Evolutionary conservation across 805 yeast species (phyloP), one percentile per base, ranked within the genome.

Genomic region (Blastobotrys mokoenaii): DNA sequence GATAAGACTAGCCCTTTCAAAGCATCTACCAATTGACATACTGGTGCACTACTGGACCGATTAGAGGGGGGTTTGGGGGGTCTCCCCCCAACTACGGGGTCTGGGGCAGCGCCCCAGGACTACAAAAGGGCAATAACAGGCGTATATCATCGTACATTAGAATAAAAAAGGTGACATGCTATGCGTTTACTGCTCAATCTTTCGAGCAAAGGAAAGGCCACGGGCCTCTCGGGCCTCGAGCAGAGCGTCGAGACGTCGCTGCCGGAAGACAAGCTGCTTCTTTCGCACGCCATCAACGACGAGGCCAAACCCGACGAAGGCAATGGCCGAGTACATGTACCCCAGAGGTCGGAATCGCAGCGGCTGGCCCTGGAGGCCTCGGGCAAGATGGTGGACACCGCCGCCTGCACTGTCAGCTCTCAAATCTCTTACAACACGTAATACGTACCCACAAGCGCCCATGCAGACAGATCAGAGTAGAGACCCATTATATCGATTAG

Each of bases 321-420:
- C 62, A 14, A 57, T 59, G 6, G 58, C 63, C 5, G 62, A 57
- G 38, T 49, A 47, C 22, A 47, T 54, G 53, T 51, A 62, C 41
- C 63, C 67, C 33, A 47, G 42, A 16, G 65, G 68, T 51, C 52
- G 61, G 59, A 56, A 61, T 41, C 52, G 58, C 49, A 57, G 55
- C 12, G 67, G 66, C 51, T 59, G 63, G 48, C 53, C 62, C 37
- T 60, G 64, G 37, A 58, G 47, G 40, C 61, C 68, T 55, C 61
- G 61, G 15, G 65, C 60, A 12, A 58, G 50, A 27, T 58, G 64
- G 45, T 52, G 55, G 40, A 49, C 51, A 18, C 48, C 43, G 36
- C 48, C 40, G 35, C 59, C 59, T 55, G 25, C 15, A 9, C 39
- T 30, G 34, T 27, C 9, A 29, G 34, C 25, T 25, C 12, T 6